Conservation (phyloP, 441 rosid genomes). For the Populus hybrid region DNA sequence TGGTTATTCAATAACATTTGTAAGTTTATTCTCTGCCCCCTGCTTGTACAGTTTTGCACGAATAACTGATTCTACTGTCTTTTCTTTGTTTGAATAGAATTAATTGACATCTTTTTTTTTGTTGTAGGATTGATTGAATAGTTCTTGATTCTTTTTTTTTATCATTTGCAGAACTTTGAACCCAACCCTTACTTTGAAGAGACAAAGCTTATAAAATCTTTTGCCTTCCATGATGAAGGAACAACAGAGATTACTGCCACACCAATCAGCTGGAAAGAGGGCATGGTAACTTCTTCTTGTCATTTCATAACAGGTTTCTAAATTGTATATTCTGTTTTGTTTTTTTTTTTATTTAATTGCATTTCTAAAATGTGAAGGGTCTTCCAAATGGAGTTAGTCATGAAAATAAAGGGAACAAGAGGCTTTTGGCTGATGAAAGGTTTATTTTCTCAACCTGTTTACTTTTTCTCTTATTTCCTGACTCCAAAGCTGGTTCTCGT, state of each 20-base stretch:
- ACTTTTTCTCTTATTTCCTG: background rate
- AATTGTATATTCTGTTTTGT: slow-evolving; percentile 3
- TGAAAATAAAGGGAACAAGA: slow-evolving; percentile 87
- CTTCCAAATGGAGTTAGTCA: slow-evolving; percentile 77
- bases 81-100: background rate
- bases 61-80: background rate
- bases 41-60: background rate
- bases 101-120: background rate
- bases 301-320: background rate
- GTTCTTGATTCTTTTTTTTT: background rate
- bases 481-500: background rate
- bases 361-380: slow-evolving; percentile 47
- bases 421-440: slow-evolving; percentile 73
- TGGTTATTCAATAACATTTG: slow-evolving; percentile 46
- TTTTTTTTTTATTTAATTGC: slow-evolving; percentile 17
- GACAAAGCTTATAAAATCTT: slow-evolving; percentile 69
- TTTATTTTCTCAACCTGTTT: slow-evolving; percentile 18
- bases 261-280: slow-evolving; percentile 89
- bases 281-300: slow-evolving; percentile 50
- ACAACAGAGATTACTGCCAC: slow-evolving; percentile 81
- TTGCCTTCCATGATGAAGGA: slow-evolving; percentile 83
- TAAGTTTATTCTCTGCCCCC: slow-evolving; percentile 32
- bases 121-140: background rate
- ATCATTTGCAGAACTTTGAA: slow-evolving; percentile 53
- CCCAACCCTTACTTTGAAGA: slow-evolving; percentile 89